Evolutionary conservation across 352 stramenopile species (phyloP).

Genomic region (Globisporangium iwayamae): DNA sequence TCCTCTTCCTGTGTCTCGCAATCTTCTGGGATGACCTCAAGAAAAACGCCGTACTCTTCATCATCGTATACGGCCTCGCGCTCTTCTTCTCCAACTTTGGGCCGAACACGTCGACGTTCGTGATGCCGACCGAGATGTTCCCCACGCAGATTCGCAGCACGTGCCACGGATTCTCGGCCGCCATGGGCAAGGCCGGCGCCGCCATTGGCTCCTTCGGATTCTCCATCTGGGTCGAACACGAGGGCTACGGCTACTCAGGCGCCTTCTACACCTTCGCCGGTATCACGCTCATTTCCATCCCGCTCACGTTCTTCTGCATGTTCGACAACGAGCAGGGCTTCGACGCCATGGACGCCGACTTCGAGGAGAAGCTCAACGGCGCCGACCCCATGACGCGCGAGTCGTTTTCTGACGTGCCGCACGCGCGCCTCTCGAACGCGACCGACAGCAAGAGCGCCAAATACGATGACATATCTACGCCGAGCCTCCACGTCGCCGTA

Average conservation of each 20-base stretch:
- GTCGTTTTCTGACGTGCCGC: conserved; percentile 8
- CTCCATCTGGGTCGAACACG: conserved; percentile 57
- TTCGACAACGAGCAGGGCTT: conserved; percentile 59
- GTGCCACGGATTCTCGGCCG: conserved; percentile 87
- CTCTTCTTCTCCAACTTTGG: conserved; percentile 34
- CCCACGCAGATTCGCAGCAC: conserved; percentile 81
- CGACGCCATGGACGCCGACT: conserved; percentile 58
- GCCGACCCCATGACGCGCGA: conserved; percentile 15
- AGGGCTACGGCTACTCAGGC: conserved; percentile 50
- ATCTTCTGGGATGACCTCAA: conserved; percentile 60
- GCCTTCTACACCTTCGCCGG: conserved; percentile 60
- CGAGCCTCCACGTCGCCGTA: conserved; percentile 6
- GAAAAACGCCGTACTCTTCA: conserved; percentile 48
- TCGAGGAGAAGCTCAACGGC: conserved; percentile 25
- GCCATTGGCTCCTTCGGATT: conserved; percentile 66
- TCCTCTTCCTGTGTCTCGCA: conserved; percentile 57
- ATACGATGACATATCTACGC: conserved; percentile 13
- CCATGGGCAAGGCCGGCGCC: conserved; percentile 84
- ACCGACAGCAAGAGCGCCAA: conserved; percentile 8
- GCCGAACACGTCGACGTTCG: conserved; percentile 83
- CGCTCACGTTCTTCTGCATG: conserved; percentile 60
- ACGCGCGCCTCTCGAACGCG: neutral
- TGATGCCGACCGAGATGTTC: conserved; percentile 88
- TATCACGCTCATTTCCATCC: conserved; percentile 51
- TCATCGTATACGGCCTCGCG: conserved; percentile 66